A percentile compares a stretch with the other conserved stretches of the same genome.
Conservation (phyloP, 129 eudicot genomes). For the Pseudognaphalium luteoalbum region DNA sequence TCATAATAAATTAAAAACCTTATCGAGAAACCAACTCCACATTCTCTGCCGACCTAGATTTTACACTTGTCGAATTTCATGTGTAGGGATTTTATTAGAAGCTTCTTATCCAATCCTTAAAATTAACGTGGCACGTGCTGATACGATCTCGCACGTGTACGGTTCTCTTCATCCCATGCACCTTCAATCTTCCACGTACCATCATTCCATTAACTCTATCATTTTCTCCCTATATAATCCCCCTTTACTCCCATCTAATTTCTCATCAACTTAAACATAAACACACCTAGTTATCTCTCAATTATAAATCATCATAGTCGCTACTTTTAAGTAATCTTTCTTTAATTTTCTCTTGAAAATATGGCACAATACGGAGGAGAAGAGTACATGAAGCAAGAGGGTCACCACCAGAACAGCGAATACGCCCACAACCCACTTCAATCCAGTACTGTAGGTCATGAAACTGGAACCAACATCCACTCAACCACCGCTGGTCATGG, state of each 20-base stretch:
- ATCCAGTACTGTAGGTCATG: constrained; percentile 7
- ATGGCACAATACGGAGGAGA: constrained; percentile 38
- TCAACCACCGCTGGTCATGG: constrained; percentile 1
- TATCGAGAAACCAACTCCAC: constrained; percentile 15
- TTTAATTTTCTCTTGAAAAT: not conserved
- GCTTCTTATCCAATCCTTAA: not conserved
- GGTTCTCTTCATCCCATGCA: constrained; percentile 31
- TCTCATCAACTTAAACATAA: constrained; percentile 23
- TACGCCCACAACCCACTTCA: constrained; percentile 30
- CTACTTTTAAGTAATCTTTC: not conserved
- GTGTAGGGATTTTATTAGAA: not conserved
- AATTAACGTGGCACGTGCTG: constrained; percentile 21
- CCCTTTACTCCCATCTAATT: constrained; percentile 14
- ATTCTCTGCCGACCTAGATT: constrained; percentile 18
- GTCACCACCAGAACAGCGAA: constrained; percentile 2
- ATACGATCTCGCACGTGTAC: constrained; percentile 28
- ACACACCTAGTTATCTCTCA: not conserved
- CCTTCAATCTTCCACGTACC: constrained; percentile 24
- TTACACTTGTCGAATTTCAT: constrained; percentile 27
- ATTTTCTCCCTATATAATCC: constrained; percentile 13
- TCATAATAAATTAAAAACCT: not conserved
- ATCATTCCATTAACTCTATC: not conserved
- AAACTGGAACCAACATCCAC: constrained; percentile 8
- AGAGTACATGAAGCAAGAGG: constrained; percentile 16
- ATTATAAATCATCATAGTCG: not conserved